A percentile compares a stretch with the other conserved stretches of the same genome.
Conservation (phyloP, 768 basidiomycete genomes). For the Guyanaporus albipodus region DNA sequence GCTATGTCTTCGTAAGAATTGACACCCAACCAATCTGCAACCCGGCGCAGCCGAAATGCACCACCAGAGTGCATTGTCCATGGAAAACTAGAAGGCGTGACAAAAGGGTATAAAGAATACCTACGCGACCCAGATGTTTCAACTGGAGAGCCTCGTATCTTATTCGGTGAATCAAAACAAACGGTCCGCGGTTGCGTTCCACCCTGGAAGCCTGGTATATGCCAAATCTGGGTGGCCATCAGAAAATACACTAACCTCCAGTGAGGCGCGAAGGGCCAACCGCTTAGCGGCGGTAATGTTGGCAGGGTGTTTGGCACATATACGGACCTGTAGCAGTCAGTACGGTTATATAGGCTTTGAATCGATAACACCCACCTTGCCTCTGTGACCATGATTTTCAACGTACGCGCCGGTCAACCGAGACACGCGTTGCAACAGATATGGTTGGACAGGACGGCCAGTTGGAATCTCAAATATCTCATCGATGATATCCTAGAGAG, state of each 20-base stretch:
- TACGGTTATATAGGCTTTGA: not conserved
- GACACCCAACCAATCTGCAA: slow-evolving; percentile 55
- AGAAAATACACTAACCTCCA: slow-evolving; percentile 41
- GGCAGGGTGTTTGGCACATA: slow-evolving; percentile 45
- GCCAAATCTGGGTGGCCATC: slow-evolving; percentile 3
- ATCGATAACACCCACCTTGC: slow-evolving; percentile 38
- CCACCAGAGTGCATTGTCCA: slow-evolving; percentile 43
- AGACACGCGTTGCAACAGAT: slow-evolving; percentile 63
- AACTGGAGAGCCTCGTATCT: slow-evolving; percentile 24
- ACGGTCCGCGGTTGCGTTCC: slow-evolving; percentile 16
- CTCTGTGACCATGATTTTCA: slow-evolving; percentile 45
- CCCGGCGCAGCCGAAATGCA: slow-evolving; percentile 57
- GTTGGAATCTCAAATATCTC: slow-evolving; percentile 44
- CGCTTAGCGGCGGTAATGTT: slow-evolving; percentile 46
- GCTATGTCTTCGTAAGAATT: slow-evolving; percentile 32
- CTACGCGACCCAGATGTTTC: slow-evolving; percentile 31
- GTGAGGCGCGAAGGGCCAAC: slow-evolving; percentile 47
- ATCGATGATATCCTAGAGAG: slow-evolving; percentile 25
- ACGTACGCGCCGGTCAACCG: slow-evolving; percentile 61
- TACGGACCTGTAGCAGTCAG: slow-evolving; percentile 42
- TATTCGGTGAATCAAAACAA: slow-evolving; percentile 31
- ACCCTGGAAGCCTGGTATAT: slow-evolving; percentile 10
- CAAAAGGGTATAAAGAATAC: slow-evolving; percentile 70
- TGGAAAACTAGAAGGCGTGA: slow-evolving; percentile 44
- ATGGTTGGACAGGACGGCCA: slow-evolving; percentile 37